Conservation (phyloP, 2,329 filamentous ascomycete species). For the Colletotrichum lindemuthianum region DNA sequence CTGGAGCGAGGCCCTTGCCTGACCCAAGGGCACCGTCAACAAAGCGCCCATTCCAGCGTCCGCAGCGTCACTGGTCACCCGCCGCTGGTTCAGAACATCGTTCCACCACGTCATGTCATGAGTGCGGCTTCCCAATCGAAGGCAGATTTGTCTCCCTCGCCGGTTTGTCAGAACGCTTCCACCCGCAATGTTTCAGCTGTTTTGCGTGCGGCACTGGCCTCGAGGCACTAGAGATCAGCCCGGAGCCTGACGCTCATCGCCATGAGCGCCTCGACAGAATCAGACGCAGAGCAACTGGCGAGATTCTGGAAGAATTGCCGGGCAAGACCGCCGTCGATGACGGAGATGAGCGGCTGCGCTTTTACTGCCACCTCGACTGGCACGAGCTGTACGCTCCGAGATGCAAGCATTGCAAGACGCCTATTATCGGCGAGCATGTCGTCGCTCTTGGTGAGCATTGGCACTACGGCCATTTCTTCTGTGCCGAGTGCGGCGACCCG, state of each 20-base stretch:
- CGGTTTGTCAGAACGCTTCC: conserved; percentile 79
- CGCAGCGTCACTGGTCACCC: conserved; percentile 69
- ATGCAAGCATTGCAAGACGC: conserved; percentile 96
- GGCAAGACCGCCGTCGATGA: conserved; percentile 75
- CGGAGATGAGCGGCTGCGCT: conserved; percentile 78
- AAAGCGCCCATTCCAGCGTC: conserved; percentile 50
- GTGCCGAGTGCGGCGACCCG: conserved; percentile 96
- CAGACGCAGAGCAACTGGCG: conserved; percentile 65
- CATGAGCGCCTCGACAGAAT: conserved; percentile 80
- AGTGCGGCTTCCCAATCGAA: conserved; percentile 85
- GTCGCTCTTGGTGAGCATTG: conserved; percentile 94
- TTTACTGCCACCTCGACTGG: conserved; percentile 99
- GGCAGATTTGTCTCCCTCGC: conserved; percentile 89
- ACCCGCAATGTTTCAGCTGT: conserved; percentile 93
- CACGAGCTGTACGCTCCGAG: conserved; percentile 93
- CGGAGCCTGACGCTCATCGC: conserved; percentile 81
- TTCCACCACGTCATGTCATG: conserved; percentile 71
- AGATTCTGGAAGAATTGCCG: conserved; percentile 69
- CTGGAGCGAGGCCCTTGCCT: conserved; percentile 56
- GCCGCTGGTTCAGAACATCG: conserved; percentile 49
- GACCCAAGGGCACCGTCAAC: conserved; percentile 49
- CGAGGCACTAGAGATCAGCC: conserved; percentile 95
- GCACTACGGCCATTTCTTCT: conserved; percentile 99
- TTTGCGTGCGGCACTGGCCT: conserved; percentile 87
- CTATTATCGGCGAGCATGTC: conserved; percentile 94